Evolutionary conservation across 164 flowering plant genomes (phyloP).

Genomic region (Chimonanthus salicifolius): DNA sequence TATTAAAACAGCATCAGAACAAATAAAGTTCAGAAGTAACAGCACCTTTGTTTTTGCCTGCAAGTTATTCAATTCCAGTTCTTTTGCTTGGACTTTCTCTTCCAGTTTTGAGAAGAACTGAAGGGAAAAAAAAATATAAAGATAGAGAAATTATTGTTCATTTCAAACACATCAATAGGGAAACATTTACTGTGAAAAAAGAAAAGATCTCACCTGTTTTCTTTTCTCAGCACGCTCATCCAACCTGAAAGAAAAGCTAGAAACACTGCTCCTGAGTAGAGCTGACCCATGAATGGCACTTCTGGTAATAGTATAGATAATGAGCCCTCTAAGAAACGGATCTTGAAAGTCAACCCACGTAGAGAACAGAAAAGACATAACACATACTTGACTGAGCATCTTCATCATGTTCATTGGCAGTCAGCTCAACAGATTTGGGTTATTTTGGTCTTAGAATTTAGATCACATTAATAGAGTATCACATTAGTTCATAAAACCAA

Average conservation of each 20-base stretch:
- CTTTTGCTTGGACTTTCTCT: conserved; percentile 74
- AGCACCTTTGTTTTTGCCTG: conserved; percentile 67
- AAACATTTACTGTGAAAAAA: background rate
- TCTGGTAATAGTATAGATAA: conserved; percentile 20
- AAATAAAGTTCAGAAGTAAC: background rate
- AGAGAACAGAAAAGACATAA: conserved; percentile 25
- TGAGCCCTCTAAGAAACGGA: background rate
- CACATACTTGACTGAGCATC: conserved; percentile 53
- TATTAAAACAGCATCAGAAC: background rate
- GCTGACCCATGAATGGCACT: conserved; percentile 25
- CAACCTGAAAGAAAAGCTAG: conserved; percentile 64
- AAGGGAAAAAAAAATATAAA: conserved; percentile 1
- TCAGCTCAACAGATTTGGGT: too few relatives aligned
- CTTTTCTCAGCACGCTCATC: conserved; percentile 86
- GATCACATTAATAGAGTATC: too few relatives aligned
- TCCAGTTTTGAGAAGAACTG: conserved; percentile 74
- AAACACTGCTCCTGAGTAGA: conserved; percentile 28
- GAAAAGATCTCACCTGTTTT: conserved; percentile 49
- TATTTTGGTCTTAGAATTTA: too few relatives aligned
- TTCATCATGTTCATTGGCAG: conserved; percentile 38
- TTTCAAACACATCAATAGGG: background rate
- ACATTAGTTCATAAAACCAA: too few relatives aligned
- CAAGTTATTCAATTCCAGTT: conserved; percentile 52
- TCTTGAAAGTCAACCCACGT: too few relatives aligned
- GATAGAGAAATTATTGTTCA: too few relatives aligned